These are phyloP conservation scores for Chenopodium album DNA, from an alignment of 148 eudicot genomes.

Conservation along the genomic window DNA sequence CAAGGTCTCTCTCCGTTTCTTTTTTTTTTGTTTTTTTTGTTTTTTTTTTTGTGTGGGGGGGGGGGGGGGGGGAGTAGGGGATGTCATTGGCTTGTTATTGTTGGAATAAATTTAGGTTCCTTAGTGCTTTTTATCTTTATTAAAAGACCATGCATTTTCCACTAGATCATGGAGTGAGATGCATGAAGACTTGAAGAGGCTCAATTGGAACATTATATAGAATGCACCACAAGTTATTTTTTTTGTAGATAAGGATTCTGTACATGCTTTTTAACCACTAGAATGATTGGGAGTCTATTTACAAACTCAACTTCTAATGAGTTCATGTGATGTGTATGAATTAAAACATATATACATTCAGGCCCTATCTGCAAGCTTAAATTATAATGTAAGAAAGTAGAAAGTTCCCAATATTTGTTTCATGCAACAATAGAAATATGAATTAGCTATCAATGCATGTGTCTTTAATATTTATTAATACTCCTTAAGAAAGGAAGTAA, in stretches of 20 bases:
- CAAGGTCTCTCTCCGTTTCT: not conserved
- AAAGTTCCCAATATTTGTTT: not conserved
- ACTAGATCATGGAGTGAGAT: not conserved
- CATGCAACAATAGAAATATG: not conserved
- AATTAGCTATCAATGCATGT: not conserved
- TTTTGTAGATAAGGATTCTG: not conserved
- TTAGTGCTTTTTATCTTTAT: not conserved
- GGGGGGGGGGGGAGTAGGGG: no score
- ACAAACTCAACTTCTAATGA: not conserved
- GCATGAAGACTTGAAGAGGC: not conserved
- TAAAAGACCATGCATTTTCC: not conserved
- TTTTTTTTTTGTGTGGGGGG: no score
- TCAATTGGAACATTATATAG: not conserved
- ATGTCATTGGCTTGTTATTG: not conserved
- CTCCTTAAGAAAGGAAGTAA: not conserved
- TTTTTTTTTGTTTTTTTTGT: no score
- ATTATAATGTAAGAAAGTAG: not conserved
- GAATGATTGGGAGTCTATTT: no score
- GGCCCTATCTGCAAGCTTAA: not conserved
- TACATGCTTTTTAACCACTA: not conserved
- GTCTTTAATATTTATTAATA: not conserved
- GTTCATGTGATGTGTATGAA: not conserved
- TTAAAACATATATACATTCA: not conserved
- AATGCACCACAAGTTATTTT: not conserved
- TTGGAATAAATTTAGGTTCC: not conserved